Evolutionary conservation across 768 basidiomycete species (phyloP).

Genomic region (Lactifluus volemus): DNA sequence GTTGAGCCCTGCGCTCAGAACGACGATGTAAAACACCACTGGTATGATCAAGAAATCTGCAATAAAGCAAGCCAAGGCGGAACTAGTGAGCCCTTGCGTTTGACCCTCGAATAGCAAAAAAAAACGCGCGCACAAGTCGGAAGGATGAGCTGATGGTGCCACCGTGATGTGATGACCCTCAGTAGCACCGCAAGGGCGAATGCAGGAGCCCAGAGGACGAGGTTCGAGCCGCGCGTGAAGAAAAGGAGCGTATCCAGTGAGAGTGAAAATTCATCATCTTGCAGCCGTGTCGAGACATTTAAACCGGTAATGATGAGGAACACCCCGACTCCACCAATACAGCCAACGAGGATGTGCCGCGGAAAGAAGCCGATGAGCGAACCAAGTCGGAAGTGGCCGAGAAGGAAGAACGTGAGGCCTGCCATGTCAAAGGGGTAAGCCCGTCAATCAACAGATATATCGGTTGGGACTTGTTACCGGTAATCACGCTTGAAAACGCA

Average conservation of each 20-base stretch:
- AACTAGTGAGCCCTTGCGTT: not conserved
- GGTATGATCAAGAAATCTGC: slow-evolving; percentile 79
- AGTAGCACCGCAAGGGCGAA: slow-evolving; percentile 67
- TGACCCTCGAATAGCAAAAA: not conserved
- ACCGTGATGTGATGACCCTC: slow-evolving; percentile 69
- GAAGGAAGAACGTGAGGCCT: slow-evolving; percentile 78
- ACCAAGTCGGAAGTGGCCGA: slow-evolving; percentile 78
- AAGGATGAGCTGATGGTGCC: slow-evolving; percentile 85
- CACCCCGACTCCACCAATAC: slow-evolving; percentile 92
- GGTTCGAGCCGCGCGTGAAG: slow-evolving; percentile 51
- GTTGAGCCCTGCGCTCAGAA: slow-evolving; percentile 53
- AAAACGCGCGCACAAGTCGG: slow-evolving; percentile 60
- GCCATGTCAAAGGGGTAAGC: not conserved
- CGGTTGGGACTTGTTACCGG: slow-evolving; percentile 42
- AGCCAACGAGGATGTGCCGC: slow-evolving; percentile 92
- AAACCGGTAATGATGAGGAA: slow-evolving; percentile 89
- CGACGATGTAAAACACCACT: slow-evolving; percentile 72
- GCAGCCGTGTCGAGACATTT: slow-evolving; percentile 75
- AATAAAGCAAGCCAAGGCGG: not conserved
- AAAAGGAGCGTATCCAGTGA: slow-evolving; percentile 60
- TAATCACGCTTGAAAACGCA: slow-evolving; percentile 78
- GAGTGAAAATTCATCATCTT: slow-evolving; percentile 68
- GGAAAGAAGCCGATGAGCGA: slow-evolving; percentile 92
- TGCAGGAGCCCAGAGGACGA: slow-evolving; percentile 75
- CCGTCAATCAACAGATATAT: not conserved